phyloP scores from a whole-genome alignment of 345 rosid species.

The Hibiscus syriacus region DNA sequence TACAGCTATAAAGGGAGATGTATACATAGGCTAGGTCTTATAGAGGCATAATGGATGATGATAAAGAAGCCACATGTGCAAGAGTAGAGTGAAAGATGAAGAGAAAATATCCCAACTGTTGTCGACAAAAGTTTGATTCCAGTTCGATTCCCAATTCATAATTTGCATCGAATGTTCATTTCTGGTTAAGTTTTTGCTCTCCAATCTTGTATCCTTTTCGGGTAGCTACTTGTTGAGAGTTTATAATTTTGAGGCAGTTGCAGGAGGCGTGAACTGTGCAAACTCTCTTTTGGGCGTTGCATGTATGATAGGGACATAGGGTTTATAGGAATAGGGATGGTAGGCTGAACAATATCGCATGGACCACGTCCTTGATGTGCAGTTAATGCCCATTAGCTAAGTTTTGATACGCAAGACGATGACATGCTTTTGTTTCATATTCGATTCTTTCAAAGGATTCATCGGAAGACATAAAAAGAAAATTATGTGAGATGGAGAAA shows the following conservation, averaged over 20 bases:
- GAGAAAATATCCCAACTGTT: too few species aligned
- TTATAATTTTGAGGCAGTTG: neutral
- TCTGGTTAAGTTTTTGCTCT: neutral
- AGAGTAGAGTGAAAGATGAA: neutral
- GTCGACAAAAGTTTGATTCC: too few species aligned
- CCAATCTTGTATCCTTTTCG: neutral
- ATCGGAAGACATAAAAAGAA: too few species aligned
- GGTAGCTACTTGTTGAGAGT: neutral
- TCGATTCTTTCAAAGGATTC: too few species aligned
- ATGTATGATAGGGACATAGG: too few species aligned
- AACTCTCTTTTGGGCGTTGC: neutral
- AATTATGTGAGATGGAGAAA: too few species aligned
- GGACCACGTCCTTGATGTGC: slow-evolving; percentile 7
- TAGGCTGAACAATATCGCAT: slow-evolving; percentile 2
- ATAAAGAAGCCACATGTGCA: slow-evolving; percentile 26
- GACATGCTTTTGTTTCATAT: too few species aligned
- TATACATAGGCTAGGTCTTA: slow-evolving; percentile 38
- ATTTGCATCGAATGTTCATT: too few species aligned
- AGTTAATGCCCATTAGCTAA: too few species aligned
- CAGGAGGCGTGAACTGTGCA: slow-evolving; percentile 5
- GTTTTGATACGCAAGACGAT: too few species aligned
- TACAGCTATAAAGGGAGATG: slow-evolving; percentile 17
- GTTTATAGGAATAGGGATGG: neutral
- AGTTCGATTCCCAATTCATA: too few species aligned
- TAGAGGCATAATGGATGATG: slow-evolving; percentile 32